Conservation (phyloP, 2,329 filamentous ascomycete genomes). For the Exutisphaerella laricina region DNA sequence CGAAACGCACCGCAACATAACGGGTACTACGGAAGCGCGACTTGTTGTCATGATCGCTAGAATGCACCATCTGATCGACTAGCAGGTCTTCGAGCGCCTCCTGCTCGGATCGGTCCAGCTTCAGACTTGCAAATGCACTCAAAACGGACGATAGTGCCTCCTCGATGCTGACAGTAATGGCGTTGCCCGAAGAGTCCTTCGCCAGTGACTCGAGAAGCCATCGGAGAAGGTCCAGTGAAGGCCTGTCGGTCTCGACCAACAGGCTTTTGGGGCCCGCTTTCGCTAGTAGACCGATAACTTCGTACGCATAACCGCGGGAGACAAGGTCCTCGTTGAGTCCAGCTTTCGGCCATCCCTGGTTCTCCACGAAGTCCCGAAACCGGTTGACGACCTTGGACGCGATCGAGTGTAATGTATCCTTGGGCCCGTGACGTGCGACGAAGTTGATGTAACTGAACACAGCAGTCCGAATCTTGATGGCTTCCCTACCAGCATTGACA, state of each 20-base stretch:
- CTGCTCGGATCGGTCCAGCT: constrained; percentile 40
- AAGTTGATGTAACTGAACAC: constrained; percentile 84
- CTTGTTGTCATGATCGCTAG: constrained; percentile 27
- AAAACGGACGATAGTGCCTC: constrained; percentile 76
- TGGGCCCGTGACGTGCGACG: constrained; percentile 67
- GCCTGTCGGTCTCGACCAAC: constrained; percentile 38
- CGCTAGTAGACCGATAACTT: constrained; percentile 79
- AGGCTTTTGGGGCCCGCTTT: constrained; percentile 57
- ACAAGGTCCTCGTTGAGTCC: constrained; percentile 52
- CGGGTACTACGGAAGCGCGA: constrained; percentile 59
- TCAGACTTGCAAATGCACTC: constrained; percentile 48
- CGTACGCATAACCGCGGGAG: constrained; percentile 76
- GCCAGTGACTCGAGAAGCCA: constrained; percentile 83
- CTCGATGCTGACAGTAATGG: constrained; percentile 80
- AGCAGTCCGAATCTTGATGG: constrained; percentile 71
- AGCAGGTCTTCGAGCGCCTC: constrained; percentile 53
- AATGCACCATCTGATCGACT: constrained; percentile 51
- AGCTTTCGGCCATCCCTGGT: constrained; percentile 75
- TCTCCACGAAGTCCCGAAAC: constrained; percentile 67
- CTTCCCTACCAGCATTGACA: constrained; percentile 61
- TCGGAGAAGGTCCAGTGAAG: constrained; percentile 52
- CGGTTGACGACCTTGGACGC: constrained; percentile 63
- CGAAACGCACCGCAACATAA: constrained; percentile 80
- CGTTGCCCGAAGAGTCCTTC: constrained; percentile 67
- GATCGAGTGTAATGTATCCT: constrained; percentile 57